A percentile compares a stretch with the other conserved stretches of the same genome.
These are phyloP conservation scores for Fraxinus nigra DNA, from an alignment of 305 asterid genomes.

Conservation along the genomic window DNA sequence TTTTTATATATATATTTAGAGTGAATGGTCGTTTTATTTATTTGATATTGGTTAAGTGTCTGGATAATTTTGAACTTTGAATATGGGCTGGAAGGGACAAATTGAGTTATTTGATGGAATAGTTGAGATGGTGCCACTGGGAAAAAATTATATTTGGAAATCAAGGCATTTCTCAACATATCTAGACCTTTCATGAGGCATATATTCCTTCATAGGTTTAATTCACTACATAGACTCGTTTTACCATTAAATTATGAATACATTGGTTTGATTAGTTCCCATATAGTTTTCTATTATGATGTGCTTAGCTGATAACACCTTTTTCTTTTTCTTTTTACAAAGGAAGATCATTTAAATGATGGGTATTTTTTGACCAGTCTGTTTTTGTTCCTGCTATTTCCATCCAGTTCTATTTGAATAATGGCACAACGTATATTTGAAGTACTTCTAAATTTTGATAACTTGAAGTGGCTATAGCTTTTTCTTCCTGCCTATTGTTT, in stretches of 20 bases:
- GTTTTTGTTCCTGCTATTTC: neutral
- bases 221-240: neutral
- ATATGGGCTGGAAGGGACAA: neutral
- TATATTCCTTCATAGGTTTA: neutral
- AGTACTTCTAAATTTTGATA: neutral
- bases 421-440: neutral
- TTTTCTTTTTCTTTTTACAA: neutral
- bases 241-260: no score
- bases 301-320: neutral
- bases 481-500: neutral
- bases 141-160: neutral
- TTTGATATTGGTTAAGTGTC: neutral
- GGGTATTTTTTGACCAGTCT: neutral
- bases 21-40: neutral
- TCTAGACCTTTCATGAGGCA: neutral
- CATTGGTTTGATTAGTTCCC: neutral
- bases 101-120: neutral
- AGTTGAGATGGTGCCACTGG: neutral
- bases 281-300: neutral
- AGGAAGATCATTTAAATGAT: neutral
- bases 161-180: neutral
- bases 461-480: neutral
- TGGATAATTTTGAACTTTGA: neutral
- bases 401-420: neutral
- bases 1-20: neutral